A percentile compares a stretch with the other conserved stretches of the same genome.
Evolutionary conservation across 1,139 yeast species (phyloP).

Genomic region (Suhomyces guaymorum): DNA sequence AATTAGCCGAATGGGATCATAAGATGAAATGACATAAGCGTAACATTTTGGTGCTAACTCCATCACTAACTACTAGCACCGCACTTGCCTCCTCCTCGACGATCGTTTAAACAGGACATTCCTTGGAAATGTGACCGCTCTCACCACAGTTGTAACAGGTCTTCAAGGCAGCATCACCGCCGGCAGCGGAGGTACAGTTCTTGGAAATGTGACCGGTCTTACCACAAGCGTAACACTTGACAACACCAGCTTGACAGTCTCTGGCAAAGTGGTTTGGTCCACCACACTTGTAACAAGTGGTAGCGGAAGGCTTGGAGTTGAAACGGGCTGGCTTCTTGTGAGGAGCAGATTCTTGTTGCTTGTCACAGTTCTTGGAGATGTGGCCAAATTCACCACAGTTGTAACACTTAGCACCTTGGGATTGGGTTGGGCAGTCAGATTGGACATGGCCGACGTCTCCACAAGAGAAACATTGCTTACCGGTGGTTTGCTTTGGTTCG

Average conservation of each 20-base stretch:
- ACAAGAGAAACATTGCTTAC: slow-evolving; percentile 90
- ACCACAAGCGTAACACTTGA: slow-evolving; percentile 92
- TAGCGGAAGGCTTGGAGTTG: slow-evolving; percentile 27
- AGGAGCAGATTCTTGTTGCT: slow-evolving; percentile 30
- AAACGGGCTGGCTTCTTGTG: slow-evolving; percentile 18
- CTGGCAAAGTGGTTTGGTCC: slow-evolving; percentile 93
- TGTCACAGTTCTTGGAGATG: slow-evolving; percentile 71
- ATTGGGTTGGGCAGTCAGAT: slow-evolving; percentile 58
- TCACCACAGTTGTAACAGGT: slow-evolving; percentile 55
- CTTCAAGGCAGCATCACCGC: slow-evolving; percentile 45
- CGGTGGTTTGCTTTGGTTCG: slow-evolving; percentile 77
- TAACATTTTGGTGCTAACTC: slow-evolving; percentile 1
- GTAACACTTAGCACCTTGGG: slow-evolving; percentile 55
- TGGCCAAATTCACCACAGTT: slow-evolving; percentile 78
- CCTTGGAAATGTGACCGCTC: slow-evolving; percentile 44
- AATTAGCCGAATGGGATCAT: slow-evolving; percentile 7
- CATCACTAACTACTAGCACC: background rate
- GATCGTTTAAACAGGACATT: slow-evolving; percentile 52
- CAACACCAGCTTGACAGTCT: slow-evolving; percentile 75
- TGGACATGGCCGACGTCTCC: slow-evolving; percentile 72
- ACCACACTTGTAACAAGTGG: slow-evolving; percentile 88
- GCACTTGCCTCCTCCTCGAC: slow-evolving; percentile 1
- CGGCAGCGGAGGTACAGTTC: slow-evolving; percentile 63
- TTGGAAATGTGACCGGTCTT: slow-evolving; percentile 84
- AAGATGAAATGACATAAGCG: slow-evolving; percentile 9